phyloP scores from a whole-genome alignment of 2,329 filamentous ascomycete genomes.

The Cladosporium austrohemisphaericum region DNA sequence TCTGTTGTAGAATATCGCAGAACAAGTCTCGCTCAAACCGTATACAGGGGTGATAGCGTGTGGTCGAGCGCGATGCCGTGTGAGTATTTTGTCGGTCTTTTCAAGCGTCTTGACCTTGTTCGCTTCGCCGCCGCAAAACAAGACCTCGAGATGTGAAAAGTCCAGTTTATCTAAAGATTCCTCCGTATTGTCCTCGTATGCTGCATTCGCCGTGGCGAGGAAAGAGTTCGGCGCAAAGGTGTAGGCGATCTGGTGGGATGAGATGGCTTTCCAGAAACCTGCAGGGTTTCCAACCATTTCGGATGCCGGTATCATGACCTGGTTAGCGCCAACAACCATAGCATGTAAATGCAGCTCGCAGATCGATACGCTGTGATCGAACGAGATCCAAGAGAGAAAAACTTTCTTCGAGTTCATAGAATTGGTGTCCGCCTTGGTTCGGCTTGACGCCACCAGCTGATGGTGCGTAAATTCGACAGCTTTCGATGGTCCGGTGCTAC shows the following conservation, averaged over 20 bases:
- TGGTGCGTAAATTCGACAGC: constrained; percentile 28
- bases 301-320: constrained; percentile 45
- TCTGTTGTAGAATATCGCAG: constrained; percentile 25
- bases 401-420: constrained; percentile 7
- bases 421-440: constrained; percentile 10
- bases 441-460: constrained; percentile 21
- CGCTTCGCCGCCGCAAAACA: constrained; percentile 48
- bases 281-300: constrained; percentile 41
- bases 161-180: constrained; percentile 21
- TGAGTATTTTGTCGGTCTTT: constrained; percentile 16
- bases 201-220: constrained; percentile 22
- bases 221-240: constrained; percentile 49
- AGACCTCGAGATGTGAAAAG: constrained; percentile 28
- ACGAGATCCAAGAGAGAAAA: constrained; percentile 47
- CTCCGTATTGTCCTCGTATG: constrained; percentile 10
- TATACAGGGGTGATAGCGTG: constrained; percentile 21
- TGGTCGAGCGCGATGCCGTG: constrained; percentile 16
- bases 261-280: constrained; percentile 40
- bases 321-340: constrained; percentile 38
- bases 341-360: constrained; percentile 52
- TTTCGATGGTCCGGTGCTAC: constrained; percentile 23
- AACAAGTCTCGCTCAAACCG: constrained; percentile 26
- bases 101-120: constrained; percentile 32
- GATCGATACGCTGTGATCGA: constrained; percentile 54
- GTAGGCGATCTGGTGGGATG: constrained; percentile 39